Evolutionary conservation across 805 yeast species (phyloP).

Genomic region (Lipomyces orientalis): DNA sequence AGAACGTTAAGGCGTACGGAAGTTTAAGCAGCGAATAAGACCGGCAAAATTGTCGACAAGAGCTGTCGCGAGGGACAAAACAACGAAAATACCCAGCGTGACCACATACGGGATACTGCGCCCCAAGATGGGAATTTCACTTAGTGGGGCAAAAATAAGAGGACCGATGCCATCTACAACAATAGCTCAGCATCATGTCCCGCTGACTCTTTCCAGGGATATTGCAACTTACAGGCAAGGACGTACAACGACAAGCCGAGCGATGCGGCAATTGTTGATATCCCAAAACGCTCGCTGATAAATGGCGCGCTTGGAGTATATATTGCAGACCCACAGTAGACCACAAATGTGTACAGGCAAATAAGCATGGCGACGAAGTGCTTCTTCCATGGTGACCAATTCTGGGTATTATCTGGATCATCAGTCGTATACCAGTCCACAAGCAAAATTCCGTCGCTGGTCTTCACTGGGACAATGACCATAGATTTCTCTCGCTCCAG

Average conservation of each 20-base stretch:
- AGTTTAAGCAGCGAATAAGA: conserved; percentile 50
- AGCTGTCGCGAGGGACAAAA: conserved; percentile 63
- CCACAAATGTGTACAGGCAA: conserved; percentile 54
- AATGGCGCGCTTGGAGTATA: conserved; percentile 57
- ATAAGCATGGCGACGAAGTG: conserved; percentile 49
- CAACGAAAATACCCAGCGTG: conserved; percentile 53
- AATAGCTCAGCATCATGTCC: conserved; percentile 44
- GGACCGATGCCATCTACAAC: conserved; percentile 64
- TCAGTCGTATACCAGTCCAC: conserved; percentile 34
- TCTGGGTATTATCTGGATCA: conserved; percentile 52
- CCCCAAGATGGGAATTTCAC: conserved; percentile 61
- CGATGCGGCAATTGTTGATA: conserved; percentile 53
- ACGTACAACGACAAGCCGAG: conserved; percentile 61
- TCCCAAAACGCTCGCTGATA: conserved; percentile 52
- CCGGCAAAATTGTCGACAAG: conserved; percentile 56
- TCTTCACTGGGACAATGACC: conserved; percentile 4
- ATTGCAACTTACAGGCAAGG: conserved; percentile 44
- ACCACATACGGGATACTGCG: conserved; percentile 56
- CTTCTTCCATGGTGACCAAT: conserved; percentile 57
- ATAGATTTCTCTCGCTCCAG: background rate
- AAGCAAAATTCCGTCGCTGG: conserved; percentile 4
- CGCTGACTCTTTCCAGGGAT: no score
- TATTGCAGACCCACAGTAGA: conserved; percentile 64
- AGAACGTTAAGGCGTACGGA: conserved; percentile 56
- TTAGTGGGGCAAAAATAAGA: conserved; percentile 61